Conservation (phyloP, 306 rosid species). For the Sicyos edulis region DNA sequence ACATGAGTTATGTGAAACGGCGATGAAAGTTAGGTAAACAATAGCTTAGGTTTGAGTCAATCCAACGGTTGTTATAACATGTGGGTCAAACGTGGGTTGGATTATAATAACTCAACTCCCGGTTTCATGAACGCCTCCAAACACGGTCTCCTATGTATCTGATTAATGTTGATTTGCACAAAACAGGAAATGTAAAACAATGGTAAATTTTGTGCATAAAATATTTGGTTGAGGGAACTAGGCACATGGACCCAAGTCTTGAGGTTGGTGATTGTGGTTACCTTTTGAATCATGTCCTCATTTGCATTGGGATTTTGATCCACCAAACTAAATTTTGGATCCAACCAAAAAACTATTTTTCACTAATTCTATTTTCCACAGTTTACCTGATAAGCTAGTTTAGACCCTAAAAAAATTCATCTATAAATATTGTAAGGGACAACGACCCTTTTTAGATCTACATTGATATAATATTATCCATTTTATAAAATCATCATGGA, state of each 20-base stretch:
- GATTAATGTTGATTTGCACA: not conserved
- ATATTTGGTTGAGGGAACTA: not conserved
- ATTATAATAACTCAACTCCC: too few relatives aligned
- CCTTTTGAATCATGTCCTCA: slow-evolving; percentile 19
- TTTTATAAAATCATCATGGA: too few relatives aligned
- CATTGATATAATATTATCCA: too few relatives aligned
- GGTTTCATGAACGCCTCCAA: too few relatives aligned
- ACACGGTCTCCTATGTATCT: too few relatives aligned
- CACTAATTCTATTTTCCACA: slow-evolving; percentile 9
- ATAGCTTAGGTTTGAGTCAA: too few relatives aligned
- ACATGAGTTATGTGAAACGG: too few relatives aligned
- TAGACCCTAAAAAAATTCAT: not conserved
- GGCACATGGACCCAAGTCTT: slow-evolving; percentile 15
- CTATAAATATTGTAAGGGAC: not conserved
- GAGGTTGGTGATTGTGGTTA: slow-evolving; percentile 12
- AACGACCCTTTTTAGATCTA: too few relatives aligned
- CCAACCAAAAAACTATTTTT: slow-evolving; percentile 19
- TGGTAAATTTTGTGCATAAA: not conserved
- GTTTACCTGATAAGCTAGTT: too few relatives aligned
- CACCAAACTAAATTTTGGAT: slow-evolving; percentile 18
- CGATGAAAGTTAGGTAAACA: too few relatives aligned
- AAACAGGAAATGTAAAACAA: slow-evolving; percentile 1
- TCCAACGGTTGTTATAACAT: too few relatives aligned
- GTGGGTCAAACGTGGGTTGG: too few relatives aligned
- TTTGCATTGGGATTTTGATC: slow-evolving; percentile 20